phyloP scores from a whole-genome alignment of 2,329 filamentous ascomycete genomes.

The Didymella segeticola region DNA sequence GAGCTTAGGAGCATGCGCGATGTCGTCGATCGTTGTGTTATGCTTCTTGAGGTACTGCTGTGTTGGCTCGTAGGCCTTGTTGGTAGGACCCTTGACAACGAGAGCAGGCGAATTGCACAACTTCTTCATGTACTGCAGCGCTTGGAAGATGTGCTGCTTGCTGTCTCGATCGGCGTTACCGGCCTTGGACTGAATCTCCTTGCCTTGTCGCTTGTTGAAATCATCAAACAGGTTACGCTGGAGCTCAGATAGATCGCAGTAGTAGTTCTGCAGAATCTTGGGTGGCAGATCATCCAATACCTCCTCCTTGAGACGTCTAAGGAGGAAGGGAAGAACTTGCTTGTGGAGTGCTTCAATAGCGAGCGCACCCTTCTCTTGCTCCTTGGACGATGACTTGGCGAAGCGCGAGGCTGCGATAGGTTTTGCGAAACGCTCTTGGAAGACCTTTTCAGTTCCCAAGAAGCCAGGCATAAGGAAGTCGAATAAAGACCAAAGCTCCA shows the following conservation, averaged over 20 bases:
- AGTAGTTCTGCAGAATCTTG: constrained; percentile 99
- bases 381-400: constrained; percentile 96
- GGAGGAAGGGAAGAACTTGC: constrained; percentile 93
- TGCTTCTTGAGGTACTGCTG: constrained; percentile 80
- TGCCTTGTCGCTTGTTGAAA: constrained; percentile 92
- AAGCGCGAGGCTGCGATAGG: constrained; percentile 93
- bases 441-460: constrained; percentile 94
- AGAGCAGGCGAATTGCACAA: constrained; percentile 96
- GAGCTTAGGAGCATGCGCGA: constrained; percentile 89
- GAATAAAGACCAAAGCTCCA: constrained; percentile 97
- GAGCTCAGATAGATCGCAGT: constrained; percentile 94
- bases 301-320: constrained; percentile 96
- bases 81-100: constrained; percentile 86
- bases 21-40: constrained; percentile 82
- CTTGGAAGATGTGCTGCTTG: constrained; percentile 99
- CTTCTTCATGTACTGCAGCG: constrained; percentile 98
- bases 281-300: constrained; percentile 94
- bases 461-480: constrained; percentile 99
- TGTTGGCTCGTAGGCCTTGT: constrained; percentile 87
- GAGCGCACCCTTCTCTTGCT: constrained; percentile 94
- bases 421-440: constrained; percentile 92
- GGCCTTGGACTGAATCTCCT: constrained; percentile 83
- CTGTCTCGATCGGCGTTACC: constrained; percentile 82
- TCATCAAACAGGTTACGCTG: constrained; percentile 96
- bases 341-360: constrained; percentile 99